Percentiles rank a stretch among this genome's conserved stretches.
phyloP scores from a whole-genome alignment of 2,329 filamentous ascomycete species.

The Pestalotiopsis fici region DNA sequence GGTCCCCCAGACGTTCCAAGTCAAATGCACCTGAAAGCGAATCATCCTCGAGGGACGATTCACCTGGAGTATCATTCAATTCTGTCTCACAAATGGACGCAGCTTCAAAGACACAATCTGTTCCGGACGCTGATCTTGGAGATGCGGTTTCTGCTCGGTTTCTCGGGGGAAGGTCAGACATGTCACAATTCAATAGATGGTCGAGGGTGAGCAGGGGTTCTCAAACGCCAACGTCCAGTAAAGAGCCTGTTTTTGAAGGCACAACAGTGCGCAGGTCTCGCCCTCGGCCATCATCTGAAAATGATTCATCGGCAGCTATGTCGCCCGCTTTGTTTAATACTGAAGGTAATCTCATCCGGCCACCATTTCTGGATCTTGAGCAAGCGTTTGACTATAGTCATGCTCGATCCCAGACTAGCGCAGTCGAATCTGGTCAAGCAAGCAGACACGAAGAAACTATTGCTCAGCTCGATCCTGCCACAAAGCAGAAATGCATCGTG shows the following conservation, averaged over 20 bases:
- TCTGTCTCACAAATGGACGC: background rate
- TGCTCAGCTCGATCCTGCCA: slow-evolving; percentile 63
- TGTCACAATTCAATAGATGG: slow-evolving; percentile 36
- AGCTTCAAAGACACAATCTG: background rate
- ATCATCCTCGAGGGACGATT: slow-evolving; percentile 12
- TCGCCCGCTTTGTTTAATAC: slow-evolving; percentile 36
- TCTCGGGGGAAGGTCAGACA: slow-evolving; percentile 34
- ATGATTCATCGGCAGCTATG: background rate
- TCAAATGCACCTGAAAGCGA: slow-evolving; percentile 5
- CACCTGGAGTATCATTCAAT: slow-evolving; percentile 9
- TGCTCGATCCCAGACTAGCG: slow-evolving; percentile 8
- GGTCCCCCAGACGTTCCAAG: slow-evolving; percentile 1
- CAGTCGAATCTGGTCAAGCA: slow-evolving; percentile 3
- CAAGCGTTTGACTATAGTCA: slow-evolving; percentile 7
- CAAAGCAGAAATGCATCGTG: slow-evolving; percentile 50
- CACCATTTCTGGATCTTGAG: slow-evolving; percentile 43
- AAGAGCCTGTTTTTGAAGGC: background rate
- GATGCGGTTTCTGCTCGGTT: slow-evolving; percentile 32
- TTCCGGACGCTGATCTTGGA: background rate
- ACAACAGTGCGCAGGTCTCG: background rate
- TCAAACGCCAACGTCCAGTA: background rate
- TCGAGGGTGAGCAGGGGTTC: slow-evolving; percentile 35
- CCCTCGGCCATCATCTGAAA: background rate
- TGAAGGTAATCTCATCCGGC: slow-evolving; percentile 41
- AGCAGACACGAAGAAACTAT: slow-evolving; percentile 37